Base-by-base conservation (phyloP, 768 basidiomycete species). In the Cubamyces sp. region DNA sequence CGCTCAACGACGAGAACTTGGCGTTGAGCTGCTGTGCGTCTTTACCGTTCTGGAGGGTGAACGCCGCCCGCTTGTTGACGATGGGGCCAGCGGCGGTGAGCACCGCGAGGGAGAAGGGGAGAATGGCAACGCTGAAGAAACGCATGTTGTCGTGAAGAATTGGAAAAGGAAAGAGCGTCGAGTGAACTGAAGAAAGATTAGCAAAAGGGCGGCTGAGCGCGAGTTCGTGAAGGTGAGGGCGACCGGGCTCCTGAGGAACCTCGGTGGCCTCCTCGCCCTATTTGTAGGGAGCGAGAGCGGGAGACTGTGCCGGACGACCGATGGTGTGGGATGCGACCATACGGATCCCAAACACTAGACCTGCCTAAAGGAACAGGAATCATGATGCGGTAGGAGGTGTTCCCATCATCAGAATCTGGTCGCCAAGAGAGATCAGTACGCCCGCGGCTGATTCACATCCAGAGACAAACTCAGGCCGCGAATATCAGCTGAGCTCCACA, bases 1-100 rank as follows among this genome's bases (percentile, higher is more conserved):
- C 68, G 16, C 75, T 79, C 18, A 88, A 77, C 14, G 68, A 70
- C 11, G 77, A 73, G 72, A 87, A 88, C 66, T 85, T 73, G 25
- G 39, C 46, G 65, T 70, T 72, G 56, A 43, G 62, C 15, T 49
- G 37, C 28, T 64, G 57, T 23, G 52, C 58, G 40, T 57, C 51
- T 23, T 51, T 43, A 23, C 57, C 55, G 30, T 57, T 54, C 37
- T 50, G 34, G 30, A 55, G 54, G 19, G 58, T 56, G 59, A 21
- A 60, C 30, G 42, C 64, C 60, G 46, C 62, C 2, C 34, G 69
- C 47, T 62, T 64, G 45, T 43, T 37, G 37, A 49, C 64, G 51
- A 64, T 34, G 54, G 66, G 62, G 18, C 59, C 67, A 25, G 69
- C 57, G 54, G 64, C 18, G 68, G 62, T 68, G 21, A 70, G 66